A percentile compares a stretch with the other conserved stretches of the same genome.
Evolutionary conservation across 1,284 basidiomycete species (phyloP).

Genomic region (Apiotrichum mycotoxinovorans): DNA sequence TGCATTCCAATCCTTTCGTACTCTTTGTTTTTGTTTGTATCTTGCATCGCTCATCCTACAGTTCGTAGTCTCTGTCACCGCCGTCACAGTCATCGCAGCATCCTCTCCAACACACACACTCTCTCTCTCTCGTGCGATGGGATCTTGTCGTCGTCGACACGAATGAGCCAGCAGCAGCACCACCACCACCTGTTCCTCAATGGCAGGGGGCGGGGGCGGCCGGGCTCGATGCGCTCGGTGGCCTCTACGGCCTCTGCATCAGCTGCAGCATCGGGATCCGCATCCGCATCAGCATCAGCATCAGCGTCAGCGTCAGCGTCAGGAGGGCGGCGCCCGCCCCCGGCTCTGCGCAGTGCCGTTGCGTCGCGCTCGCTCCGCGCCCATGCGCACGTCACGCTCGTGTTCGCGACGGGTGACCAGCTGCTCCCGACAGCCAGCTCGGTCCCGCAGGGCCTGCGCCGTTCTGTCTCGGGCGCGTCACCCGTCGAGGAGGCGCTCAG

Average conservation of each 20-base stretch:
- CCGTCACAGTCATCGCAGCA: too few species aligned
- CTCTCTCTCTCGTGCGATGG: background rate
- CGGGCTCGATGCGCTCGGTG: background rate
- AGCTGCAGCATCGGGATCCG: too few species aligned
- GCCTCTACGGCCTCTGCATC: background rate
- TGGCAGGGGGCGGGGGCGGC: background rate
- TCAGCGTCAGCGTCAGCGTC: too few species aligned
- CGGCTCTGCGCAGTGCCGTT: constrained; percentile 14
- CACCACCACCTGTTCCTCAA: background rate
- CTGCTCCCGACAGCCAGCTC: constrained; percentile 2
- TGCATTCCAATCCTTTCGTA: too few species aligned
- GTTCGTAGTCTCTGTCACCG: too few species aligned
- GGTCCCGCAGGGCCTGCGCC: constrained; percentile 4
- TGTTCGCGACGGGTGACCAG: constrained; percentile 34
- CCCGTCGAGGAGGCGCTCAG: constrained; percentile 34
- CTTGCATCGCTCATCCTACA: too few species aligned
- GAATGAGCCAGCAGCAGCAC: background rate
- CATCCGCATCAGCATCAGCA: too few species aligned
- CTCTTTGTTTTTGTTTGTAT: too few species aligned
- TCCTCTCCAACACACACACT: too few species aligned
- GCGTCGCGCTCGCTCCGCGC: constrained; percentile 22
- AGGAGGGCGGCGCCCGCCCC: constrained; percentile 9
- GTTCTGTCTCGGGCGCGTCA: constrained; percentile 10
- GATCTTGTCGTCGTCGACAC: background rate
- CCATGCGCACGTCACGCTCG: constrained; percentile 34